A percentile compares a stretch with the other conserved stretches of the same genome.
phyloP scores from a whole-genome alignment of 140 eudicot genomes.

The Ambrosia hybrid region DNA sequence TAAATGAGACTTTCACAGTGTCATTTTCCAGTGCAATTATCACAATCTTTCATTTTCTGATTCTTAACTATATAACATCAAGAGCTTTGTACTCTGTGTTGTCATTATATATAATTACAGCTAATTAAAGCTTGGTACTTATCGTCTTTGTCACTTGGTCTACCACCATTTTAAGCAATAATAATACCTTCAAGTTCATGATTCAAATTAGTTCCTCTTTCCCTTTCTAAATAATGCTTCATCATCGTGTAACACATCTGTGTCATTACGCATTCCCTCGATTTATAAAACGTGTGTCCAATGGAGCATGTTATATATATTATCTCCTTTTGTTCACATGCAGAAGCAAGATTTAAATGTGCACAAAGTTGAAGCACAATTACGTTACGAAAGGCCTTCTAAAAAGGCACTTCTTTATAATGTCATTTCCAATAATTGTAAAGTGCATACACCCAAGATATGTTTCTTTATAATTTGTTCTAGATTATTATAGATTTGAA shows the following conservation, averaged over 20 bases:
- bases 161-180: not conserved
- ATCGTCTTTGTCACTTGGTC: not conserved
- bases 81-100: not conserved
- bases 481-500: not conserved
- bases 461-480: constrained; percentile 15
- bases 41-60: not conserved
- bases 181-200: too few relatives aligned
- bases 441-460: constrained; percentile 13
- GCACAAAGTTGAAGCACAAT: constrained; percentile 18
- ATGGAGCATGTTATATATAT: not conserved
- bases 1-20: not conserved
- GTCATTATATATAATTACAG: too few relatives aligned
- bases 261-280: not conserved
- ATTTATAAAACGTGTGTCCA: too few relatives aligned
- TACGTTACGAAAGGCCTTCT: constrained; percentile 9
- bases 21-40: constrained; percentile 12
- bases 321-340: too few relatives aligned
- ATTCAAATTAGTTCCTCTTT: too few relatives aligned
- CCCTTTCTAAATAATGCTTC: not conserved
- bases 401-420: constrained; percentile 12
- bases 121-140: too few relatives aligned
- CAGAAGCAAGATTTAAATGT: constrained; percentile 4
- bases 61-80: not conserved
- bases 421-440: constrained; percentile 25
- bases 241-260: not conserved